Evolutionary conservation across 345 rosid genomes (phyloP), one percentile per base, ranked within the genome.

Genomic region (Pugionium dolabratum): DNA sequence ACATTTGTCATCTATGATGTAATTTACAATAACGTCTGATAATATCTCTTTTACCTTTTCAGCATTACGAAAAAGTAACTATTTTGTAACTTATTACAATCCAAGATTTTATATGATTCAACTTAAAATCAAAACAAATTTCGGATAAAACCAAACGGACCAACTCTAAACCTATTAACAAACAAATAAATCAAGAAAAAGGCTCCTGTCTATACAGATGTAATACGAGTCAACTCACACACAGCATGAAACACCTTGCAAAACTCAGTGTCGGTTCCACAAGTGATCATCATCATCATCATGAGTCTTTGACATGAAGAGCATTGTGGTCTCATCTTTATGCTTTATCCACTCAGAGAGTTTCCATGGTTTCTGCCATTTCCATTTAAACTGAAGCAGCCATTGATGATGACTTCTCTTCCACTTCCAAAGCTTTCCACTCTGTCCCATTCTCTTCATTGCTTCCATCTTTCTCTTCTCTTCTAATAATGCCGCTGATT

Each of bases 311-410:
- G 83, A 76, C 82, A 80, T 82, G 52, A 85, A 74, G 70, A 73
- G 74, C 69, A 79, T 75, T 59, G 81, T 75, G 44, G 83, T 83
- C 70, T 80, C 88, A 58, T 86, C 96, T 66, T 83, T 86, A 74
- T 84, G 88, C 74, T 84, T 86, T 40, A 89, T 83, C 84, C 78
- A 80, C 80, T 86, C 96, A 31, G 96, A 89, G 59, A 89, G 83
- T 78, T 80, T 84, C 96, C 96, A 89, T 45, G 96, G 96, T 72
- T 89, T 89, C 74, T 89, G 96, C 92, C 96, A 89, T 77, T 89
- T 89, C 88, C 88, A 89, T 77, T 83, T 89, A 80, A 89, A 84
- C 70, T 89, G 92, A 71, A 89, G 83, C 71, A 89, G 71, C 96
- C 96, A 89, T 69, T 86, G 92, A 69, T 84, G 90, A 70, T 89